phyloP scores from a whole-genome alignment of 495 filamentous ascomycete species.

The Neurospora sp. region DNA sequence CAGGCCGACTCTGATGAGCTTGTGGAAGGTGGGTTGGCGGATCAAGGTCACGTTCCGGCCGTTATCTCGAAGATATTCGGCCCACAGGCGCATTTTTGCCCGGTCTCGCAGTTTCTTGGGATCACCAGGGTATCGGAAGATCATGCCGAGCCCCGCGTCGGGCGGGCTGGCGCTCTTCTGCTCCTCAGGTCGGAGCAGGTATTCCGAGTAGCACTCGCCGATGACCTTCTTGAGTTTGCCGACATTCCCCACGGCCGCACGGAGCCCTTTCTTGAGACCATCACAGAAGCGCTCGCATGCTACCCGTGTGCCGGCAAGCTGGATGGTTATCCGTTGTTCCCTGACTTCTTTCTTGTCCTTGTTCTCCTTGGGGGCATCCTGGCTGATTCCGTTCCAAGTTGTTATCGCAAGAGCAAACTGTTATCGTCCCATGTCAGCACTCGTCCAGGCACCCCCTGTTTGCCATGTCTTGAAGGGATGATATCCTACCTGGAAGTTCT shows the following conservation, averaged over 20 bases:
- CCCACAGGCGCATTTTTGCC: conserved; percentile 96
- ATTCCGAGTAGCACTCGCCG: conserved; percentile 84
- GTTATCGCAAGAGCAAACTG: conserved; percentile 88
- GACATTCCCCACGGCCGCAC: conserved; percentile 76
- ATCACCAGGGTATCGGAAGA: conserved; percentile 93
- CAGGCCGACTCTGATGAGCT: conserved; percentile 87
- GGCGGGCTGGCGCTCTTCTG: conserved; percentile 55
- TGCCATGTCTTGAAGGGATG: conserved; percentile 1
- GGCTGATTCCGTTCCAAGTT: conserved; percentile 77
- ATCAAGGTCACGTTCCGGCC: conserved; percentile 87
- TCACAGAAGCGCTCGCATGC: conserved; percentile 95
- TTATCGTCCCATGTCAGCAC: neutral
- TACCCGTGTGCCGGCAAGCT: conserved; percentile 78
- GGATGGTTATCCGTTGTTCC: conserved; percentile 77
- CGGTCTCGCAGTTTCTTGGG: conserved; percentile 88
- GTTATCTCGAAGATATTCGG: conserved; percentile 92
- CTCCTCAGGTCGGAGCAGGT: conserved; percentile 56
- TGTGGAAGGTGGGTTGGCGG: conserved; percentile 94
- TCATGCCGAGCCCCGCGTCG: conserved; percentile 84
- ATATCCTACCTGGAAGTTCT: conserved; percentile 54
- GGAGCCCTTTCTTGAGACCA: conserved; percentile 77
- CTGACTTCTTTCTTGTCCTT: conserved; percentile 42
- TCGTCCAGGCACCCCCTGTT: neutral
- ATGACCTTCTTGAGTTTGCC: conserved; percentile 70
- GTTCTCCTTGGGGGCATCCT: conserved; percentile 34